Evolutionary conservation across 2,329 filamentous ascomycete genomes (phyloP), one percentile per base, ranked within the genome.

Genomic region (Colletotrichum siamense): DNA sequence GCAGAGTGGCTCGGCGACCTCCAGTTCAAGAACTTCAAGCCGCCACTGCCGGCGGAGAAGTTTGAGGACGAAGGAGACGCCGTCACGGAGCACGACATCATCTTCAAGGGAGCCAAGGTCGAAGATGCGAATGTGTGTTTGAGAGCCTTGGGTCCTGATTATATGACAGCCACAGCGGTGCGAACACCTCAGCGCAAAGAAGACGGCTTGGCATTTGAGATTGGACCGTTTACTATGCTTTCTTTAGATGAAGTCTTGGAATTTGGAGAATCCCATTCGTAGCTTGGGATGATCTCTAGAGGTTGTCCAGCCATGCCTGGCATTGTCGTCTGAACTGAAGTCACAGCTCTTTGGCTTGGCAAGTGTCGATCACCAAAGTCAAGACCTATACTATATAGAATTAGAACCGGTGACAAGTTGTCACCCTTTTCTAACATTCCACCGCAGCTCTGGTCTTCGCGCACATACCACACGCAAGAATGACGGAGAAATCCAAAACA

Each of bases 1-100:
- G 95, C 95, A 0, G 87, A 88, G 6, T 96, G 95, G 95, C 87
- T 96, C 65, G 87, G 86, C 67, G 90, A 94, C 66, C 86, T 96
- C 10, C 93, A 96, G 80, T 95, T 96, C 81, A 86, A 88, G 74
- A 86, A 88, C 65, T 94, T 95, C 69, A 86, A 87, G 67, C 90
- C 92, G 65, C 92, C 93, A 5, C 77, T 73, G 69, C 82, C 84
- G 10, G 82, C 81, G 28, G 62, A 62, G 2, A 78, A 68, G 16
- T 81, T 86, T 6, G 81, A 84, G 32, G 83, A 84, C 36, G 82
- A 80, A 63, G 79, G 85, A 69, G 82, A 84, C 77, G 79, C 84
- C 32, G 80, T 87, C 28, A 80, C 76, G 62, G 76, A 77, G 10
- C 81, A 85, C 55, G 85, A 88, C 66, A 82, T 89, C n/a, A 66